Conservation (phyloP, 805 yeast genomes). For the Saccharomycopsis synnaedendra region DNA sequence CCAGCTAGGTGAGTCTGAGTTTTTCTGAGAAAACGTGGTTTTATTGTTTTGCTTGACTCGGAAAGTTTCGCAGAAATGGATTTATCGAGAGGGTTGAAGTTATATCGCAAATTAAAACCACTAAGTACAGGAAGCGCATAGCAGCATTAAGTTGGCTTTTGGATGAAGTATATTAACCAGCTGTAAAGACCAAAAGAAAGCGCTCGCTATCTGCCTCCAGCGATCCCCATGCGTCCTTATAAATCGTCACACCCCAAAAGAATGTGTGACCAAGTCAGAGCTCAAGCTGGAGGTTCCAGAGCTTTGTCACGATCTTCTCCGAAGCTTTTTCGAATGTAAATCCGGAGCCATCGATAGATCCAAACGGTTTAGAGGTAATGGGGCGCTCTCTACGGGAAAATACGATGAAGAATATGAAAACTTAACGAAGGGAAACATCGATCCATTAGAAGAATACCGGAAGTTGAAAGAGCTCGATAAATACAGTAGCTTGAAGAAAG, state of each 20-base stretch:
- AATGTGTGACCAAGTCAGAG: conserved; percentile 75
- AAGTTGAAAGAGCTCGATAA: conserved; percentile 57
- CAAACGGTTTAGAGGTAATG: conserved; percentile 88
- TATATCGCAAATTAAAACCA: too few relatives aligned
- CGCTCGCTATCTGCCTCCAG: conserved; percentile 92
- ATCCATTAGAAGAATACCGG: conserved; percentile 68
- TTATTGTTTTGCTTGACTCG: too few relatives aligned
- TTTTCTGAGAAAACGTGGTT: too few relatives aligned
- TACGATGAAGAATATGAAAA: conserved; percentile 82
- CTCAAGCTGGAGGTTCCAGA: conserved; percentile 73
- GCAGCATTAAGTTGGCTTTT: too few relatives aligned
- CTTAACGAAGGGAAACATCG: conserved; percentile 68
- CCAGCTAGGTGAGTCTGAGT: too few relatives aligned
- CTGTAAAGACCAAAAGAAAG: conserved; percentile 88
- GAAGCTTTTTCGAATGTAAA: conserved; percentile 82
- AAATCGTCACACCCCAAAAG: conserved; percentile 80
- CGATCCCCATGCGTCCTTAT: conserved; percentile 93
- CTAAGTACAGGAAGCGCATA: too few relatives aligned
- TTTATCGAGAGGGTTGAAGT: too few relatives aligned
- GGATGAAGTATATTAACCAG: conserved; percentile 26
- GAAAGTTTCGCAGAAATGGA: too few relatives aligned
- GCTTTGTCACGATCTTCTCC: conserved; percentile 73
- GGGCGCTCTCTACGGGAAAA: conserved; percentile 84
- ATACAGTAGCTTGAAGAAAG: conserved; percentile 20
- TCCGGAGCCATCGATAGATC: conserved; percentile 87